Base-by-base conservation (phyloP, 2,329 filamentous ascomycete genomes). In the Aspergillus luchuensis region DNA sequence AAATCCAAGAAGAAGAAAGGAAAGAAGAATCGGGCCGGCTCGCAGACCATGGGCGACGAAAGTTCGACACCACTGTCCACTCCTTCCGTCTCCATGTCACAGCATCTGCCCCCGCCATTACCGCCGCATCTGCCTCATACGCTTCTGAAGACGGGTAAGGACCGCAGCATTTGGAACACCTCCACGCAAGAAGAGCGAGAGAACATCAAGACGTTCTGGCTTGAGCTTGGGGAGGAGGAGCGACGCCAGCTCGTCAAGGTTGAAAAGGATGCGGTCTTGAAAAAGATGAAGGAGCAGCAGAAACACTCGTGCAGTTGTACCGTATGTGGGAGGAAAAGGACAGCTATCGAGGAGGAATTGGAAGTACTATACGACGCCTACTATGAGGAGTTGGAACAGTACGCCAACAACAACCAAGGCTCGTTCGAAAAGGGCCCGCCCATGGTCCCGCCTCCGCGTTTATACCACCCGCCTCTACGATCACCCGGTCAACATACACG, bases 221-320 rank as follows among this genome's bases (percentile, higher is more conserved):
- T 99, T 56, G 92, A 92, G 15, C 79, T 99, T 47, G 92, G 91
- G 67, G 95, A 99, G 76, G 91, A 96, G 39, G 93, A 98, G 75
- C 91, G 95, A 69, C 95, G 96, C 75, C 95, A 91, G 15, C 82
- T 99, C 50, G 92, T 99, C 72, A 97, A 97, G 78, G 94, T 99
- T 30, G 95, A 99, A 79, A 99, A 99, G 80, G 94, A 99, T 78
- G 94, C 95, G 7, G 95, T 99, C 0, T 81, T 99, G 59, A 92
- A 91, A 73, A 99, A 99, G 82, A 99, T 99, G 95, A 99, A 99
- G 83, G 95, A 99, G 78, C 95, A 99, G 78, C 95, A 99, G 77
- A 98, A 98, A 78, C 93, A 98, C 76, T 98, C 94, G 2, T 99
- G 95, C 82, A 97, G 93, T 76, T 99, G 95, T 78, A 96, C 92